phyloP scores from a whole-genome alignment of 2,329 filamentous ascomycete species.

The Hypomyces rosellus region DNA sequence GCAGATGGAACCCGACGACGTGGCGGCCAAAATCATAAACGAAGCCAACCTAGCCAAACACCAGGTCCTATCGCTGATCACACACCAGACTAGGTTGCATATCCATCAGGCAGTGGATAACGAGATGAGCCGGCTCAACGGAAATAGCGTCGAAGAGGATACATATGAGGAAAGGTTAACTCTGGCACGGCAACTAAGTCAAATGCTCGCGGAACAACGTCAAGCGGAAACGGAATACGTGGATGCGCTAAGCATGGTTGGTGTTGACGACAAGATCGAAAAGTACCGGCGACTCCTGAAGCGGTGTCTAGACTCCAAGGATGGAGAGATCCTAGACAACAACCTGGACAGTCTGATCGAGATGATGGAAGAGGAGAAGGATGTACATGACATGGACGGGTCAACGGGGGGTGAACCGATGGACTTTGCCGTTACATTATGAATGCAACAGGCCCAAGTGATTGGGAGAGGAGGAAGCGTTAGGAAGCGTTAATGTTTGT shows the following conservation, averaged over 20 bases:
- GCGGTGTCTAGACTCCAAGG: constrained; percentile 60
- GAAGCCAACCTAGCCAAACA: constrained; percentile 46
- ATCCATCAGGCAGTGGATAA: constrained; percentile 47
- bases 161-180: constrained; percentile 49
- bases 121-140: constrained; percentile 45
- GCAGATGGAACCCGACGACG: constrained; percentile 50
- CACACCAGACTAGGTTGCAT: constrained; percentile 47
- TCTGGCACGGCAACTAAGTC: constrained; percentile 52
- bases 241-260: constrained; percentile 60
- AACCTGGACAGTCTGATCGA: constrained; percentile 55
- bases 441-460: neutral
- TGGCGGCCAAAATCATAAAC: constrained; percentile 41
- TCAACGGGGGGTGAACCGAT: constrained; percentile 24
- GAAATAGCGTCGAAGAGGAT: constrained; percentile 37
- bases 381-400: constrained; percentile 35
- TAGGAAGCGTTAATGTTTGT: neutral
- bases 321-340: constrained; percentile 61
- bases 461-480: neutral
- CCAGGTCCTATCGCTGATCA: constrained; percentile 43
- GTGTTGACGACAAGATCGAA: constrained; percentile 66
- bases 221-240: constrained; percentile 62
- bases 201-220: constrained; percentile 53
- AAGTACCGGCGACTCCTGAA: constrained; percentile 65
- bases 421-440: constrained; percentile 18
- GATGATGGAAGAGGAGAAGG: constrained; percentile 57